These are phyloP conservation scores for Neofusicoccum umdonicola DNA, from an alignment of 2,329 filamentous ascomycete species.

Conservation along the genomic window DNA sequence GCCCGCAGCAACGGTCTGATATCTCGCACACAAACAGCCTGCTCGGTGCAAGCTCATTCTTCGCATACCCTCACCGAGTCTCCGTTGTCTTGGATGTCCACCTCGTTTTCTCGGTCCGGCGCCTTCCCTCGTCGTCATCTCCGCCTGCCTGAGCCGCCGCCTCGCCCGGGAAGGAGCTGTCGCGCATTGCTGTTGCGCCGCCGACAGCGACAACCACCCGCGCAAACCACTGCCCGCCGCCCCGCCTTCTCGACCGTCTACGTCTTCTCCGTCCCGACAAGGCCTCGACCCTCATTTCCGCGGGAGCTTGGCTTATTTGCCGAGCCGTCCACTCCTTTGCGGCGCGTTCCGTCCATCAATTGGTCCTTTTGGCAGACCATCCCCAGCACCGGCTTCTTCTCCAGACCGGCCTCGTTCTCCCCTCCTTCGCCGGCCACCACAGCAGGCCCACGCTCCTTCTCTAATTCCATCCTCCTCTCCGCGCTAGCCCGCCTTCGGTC, in stretches of 20 bases:
- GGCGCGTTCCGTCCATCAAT: not conserved
- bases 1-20: not conserved
- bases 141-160: not conserved
- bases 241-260: not conserved
- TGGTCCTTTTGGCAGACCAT: not conserved
- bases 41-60: conserved; percentile 12
- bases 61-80: conserved; percentile 4
- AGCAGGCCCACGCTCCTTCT: not conserved
- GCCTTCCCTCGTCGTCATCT: not conserved
- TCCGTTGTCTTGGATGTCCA: conserved; percentile 5
- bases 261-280: not conserved
- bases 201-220: not conserved
- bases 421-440: not conserved
- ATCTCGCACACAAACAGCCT: conserved; percentile 9
- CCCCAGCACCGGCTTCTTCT: not conserved
- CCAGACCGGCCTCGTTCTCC: not conserved
- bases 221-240: not conserved
- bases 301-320: conserved; percentile 18
- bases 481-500: not conserved
- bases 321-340: conserved; percentile 17
- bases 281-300: conserved; percentile 1
- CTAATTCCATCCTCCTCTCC: not conserved
- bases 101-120: not conserved
- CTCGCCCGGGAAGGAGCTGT: not conserved
- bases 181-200: not conserved